Conservation (phyloP, 2,329 filamentous ascomycete species). For the Neobulgaria alba region DNA sequence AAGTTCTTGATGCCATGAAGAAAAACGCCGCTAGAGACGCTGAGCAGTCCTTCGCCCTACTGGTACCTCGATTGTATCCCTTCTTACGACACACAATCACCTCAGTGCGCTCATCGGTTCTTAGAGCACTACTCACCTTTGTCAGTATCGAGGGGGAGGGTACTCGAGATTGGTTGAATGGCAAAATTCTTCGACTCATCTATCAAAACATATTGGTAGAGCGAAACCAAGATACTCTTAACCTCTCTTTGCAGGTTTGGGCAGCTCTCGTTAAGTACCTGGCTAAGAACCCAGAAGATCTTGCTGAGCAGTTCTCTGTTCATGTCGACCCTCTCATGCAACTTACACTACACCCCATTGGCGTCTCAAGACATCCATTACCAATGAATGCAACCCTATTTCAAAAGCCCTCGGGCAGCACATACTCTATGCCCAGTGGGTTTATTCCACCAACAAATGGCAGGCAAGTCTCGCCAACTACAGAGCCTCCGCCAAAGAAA, state of each 20-base stretch:
- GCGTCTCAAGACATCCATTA: conserved; percentile 81
- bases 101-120: conserved; percentile 83
- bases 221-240: conserved; percentile 73
- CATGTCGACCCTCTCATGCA: conserved; percentile 77
- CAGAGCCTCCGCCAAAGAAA: conserved; percentile 58
- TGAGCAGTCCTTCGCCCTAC: conserved; percentile 80
- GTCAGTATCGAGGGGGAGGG: conserved; percentile 72
- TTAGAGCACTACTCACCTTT: conserved; percentile 89
- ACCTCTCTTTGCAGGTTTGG: conserved; percentile 83
- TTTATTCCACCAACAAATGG: conserved; percentile 36
- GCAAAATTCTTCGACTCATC: conserved; percentile 76
- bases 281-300: conserved; percentile 49
- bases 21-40: conserved; percentile 72
- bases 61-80: conserved; percentile 89
- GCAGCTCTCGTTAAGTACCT: conserved; percentile 64
- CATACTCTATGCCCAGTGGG: conserved; percentile 53
- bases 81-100: conserved; percentile 97
- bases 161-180: conserved; percentile 85
- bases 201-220: conserved; percentile 96
- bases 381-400: conserved; percentile 87
- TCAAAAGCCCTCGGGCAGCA: conserved; percentile 84
- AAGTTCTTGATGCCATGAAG: conserved; percentile 93
- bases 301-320: conserved; percentile 63
- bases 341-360: conserved; percentile 82
- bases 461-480: conserved; percentile 33